These are phyloP conservation scores for Coemansia sp. DNA, from an alignment of 192 early-diverging fungal genomes.

Conservation along the genomic window DNA sequence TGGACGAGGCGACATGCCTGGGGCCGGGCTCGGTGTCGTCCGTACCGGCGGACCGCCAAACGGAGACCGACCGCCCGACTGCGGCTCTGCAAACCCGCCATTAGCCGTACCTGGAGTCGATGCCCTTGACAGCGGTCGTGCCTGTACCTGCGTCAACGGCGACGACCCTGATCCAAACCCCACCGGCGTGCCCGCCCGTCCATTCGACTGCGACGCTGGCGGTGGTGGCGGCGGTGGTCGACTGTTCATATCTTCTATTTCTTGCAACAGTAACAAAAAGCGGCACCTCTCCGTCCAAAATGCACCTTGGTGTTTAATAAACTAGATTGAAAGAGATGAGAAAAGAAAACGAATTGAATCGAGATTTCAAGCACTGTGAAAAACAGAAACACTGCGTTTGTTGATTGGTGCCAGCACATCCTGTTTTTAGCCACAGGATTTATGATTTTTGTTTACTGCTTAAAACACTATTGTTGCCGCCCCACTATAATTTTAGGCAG, in stretches of 20 bases:
- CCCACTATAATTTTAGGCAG: background rate
- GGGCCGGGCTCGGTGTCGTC: conserved; percentile 22
- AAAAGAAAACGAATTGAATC: background rate
- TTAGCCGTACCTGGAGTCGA: conserved; percentile 34
- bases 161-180: conserved; percentile 53
- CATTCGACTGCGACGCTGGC: conserved; percentile 21
- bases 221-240: conserved; percentile 34
- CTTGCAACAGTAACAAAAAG: no score
- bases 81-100: conserved; percentile 10
- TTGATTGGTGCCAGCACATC: conserved; percentile 11
- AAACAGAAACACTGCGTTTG: background rate
- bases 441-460: background rate
- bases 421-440: background rate
- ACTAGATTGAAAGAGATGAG: background rate
- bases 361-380: background rate
- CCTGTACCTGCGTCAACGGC: conserved; percentile 44
- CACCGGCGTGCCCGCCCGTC: conserved; percentile 33
- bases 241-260: conserved; percentile 18
- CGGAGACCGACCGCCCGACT: conserved; percentile 21
- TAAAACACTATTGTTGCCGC: background rate
- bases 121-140: conserved; percentile 40
- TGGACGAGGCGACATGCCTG: conserved; percentile 4
- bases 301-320: no score
- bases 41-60: conserved; percentile 43
- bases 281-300: no score